Evolutionary conservation across 768 basidiomycete species (phyloP).

Genomic region (Tylopilus rubrobrunneus): DNA sequence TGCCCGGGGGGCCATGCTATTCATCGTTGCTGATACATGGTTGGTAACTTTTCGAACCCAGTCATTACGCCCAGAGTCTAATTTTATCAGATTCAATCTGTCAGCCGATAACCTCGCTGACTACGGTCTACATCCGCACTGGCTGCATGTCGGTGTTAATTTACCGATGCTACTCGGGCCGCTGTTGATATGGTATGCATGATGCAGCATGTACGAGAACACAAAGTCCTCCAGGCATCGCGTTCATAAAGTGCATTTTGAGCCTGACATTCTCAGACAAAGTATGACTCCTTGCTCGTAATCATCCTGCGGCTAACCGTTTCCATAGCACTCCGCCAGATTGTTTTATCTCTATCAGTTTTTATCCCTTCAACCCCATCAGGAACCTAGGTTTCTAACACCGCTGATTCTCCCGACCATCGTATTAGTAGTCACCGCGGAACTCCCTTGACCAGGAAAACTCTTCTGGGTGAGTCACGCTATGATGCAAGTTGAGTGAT

Average conservation of each 20-base stretch:
- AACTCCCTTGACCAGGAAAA: conserved; percentile 23
- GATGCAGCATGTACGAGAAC: conserved; percentile 8
- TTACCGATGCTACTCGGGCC: conserved; percentile 39
- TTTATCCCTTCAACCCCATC: conserved; percentile 36
- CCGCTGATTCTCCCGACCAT: conserved; percentile 36
- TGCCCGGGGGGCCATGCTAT: no score
- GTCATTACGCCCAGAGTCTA: conserved; percentile 36
- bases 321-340: conserved; percentile 27
- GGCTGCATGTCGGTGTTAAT: conserved; percentile 38
- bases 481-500: neutral
- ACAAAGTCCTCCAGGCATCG: neutral
- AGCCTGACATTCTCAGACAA: conserved; percentile 13
- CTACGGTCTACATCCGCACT: conserved; percentile 39
- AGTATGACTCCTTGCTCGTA: conserved; percentile 5
- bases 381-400: conserved; percentile 37
- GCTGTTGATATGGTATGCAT: conserved; percentile 23
- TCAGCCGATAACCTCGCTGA: conserved; percentile 33
- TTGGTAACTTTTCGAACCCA: conserved; percentile 12
- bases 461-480: conserved; percentile 31
- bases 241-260: conserved; percentile 7
- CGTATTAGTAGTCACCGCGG: conserved; percentile 27
- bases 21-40: no score
- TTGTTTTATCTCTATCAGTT: conserved; percentile 28
- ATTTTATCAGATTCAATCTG: conserved; percentile 38
- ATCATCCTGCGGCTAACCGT: neutral